These are phyloP conservation scores for Nectriaceae sp. DNA, from an alignment of 2,329 filamentous ascomycete genomes.

Conservation along the genomic window DNA sequence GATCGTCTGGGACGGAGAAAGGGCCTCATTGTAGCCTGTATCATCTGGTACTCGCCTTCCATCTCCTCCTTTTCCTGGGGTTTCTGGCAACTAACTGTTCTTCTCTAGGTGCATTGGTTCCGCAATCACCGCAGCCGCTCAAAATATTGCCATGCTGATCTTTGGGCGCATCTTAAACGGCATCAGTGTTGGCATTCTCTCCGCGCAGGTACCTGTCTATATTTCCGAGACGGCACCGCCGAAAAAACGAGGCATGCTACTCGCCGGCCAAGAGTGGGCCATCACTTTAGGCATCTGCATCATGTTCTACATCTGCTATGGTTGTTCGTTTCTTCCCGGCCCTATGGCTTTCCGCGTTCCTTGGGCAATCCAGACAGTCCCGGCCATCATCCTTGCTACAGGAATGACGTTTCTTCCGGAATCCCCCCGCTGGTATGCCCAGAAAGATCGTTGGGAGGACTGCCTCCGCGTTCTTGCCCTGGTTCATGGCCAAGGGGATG, in stretches of 20 bases:
- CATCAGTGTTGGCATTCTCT: neutral
- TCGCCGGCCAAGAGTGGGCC: neutral
- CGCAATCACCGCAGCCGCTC: neutral
- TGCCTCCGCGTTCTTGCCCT: neutral
- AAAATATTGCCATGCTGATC: neutral
- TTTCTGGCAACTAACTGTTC: too few species aligned
- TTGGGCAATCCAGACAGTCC: neutral
- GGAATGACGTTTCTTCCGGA: neutral
- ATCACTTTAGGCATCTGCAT: neutral
- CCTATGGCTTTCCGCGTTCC: neutral
- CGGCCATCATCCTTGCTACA: neutral
- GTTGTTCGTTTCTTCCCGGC: neutral
- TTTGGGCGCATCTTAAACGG: neutral
- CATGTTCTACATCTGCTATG: neutral
- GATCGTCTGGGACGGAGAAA: too few species aligned
- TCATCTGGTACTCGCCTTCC: too few species aligned
- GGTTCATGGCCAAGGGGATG: neutral
- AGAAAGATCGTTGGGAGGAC: neutral
- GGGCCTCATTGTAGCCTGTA: too few species aligned
- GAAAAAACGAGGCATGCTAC: neutral
- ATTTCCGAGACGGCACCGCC: neutral
- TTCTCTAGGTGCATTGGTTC: too few species aligned
- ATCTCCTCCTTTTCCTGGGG: too few species aligned
- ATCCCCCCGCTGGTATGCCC: neutral
- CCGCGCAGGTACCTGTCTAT: neutral